A percentile compares a stretch with the other conserved stretches of the same genome.
These are phyloP conservation scores for Gardenia jasminoides DNA, from an alignment of 257 asterid genomes.

Conservation along the genomic window DNA sequence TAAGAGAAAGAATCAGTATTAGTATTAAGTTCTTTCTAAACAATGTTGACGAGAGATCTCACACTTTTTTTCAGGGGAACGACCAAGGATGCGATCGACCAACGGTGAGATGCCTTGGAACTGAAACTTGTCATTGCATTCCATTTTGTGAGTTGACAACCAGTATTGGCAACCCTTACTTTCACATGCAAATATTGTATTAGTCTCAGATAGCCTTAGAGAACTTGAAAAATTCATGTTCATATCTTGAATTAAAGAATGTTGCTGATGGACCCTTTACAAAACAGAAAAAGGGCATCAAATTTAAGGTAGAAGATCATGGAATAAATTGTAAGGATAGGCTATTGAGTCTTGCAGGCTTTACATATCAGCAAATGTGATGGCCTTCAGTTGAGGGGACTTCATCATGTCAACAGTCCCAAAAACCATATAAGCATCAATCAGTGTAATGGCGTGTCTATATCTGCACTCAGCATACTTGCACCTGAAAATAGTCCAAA, in stretches of 20 bases:
- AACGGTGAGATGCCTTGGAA: conserved; percentile 15
- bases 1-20: neutral
- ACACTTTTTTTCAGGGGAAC: conserved; percentile 18
- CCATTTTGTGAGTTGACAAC: too few species aligned
- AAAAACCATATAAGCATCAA: conserved; percentile 16
- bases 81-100: conserved; percentile 17
- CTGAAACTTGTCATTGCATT: neutral
- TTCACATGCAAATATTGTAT: too few species aligned
- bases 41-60: neutral
- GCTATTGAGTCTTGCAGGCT: conserved; percentile 1
- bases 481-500: conserved; percentile 25
- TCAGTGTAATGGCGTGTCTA: neutral
- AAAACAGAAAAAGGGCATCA: neutral
- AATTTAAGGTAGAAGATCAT: neutral
- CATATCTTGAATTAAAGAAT: too few species aligned
- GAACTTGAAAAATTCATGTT: too few species aligned
- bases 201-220: too few species aligned
- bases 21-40: neutral
- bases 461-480: conserved; percentile 14
- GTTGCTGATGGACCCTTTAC: neutral
- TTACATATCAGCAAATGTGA: conserved; percentile 15
- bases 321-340: neutral
- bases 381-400: conserved; percentile 16
- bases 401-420: conserved; percentile 18
- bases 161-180: too few species aligned